Conservation (phyloP, 2,329 filamentous ascomycete species). For the Talaromyces verruculosus region DNA sequence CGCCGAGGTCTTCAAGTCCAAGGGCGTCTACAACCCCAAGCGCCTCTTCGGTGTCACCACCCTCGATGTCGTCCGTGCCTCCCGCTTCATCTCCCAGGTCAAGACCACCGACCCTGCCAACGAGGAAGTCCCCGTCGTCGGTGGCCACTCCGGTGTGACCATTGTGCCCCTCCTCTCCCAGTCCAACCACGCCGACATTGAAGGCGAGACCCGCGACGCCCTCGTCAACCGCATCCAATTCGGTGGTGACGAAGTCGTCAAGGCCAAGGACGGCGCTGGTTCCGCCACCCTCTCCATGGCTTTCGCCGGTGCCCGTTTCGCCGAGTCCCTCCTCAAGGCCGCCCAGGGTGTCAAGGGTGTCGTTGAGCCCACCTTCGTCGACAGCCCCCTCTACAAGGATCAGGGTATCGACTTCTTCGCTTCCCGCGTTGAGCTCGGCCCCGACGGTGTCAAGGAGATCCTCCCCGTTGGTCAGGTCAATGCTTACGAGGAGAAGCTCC, state of each 20-base stretch:
- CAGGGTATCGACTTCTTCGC: conserved; percentile 97
- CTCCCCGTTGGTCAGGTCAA: conserved; percentile 81
- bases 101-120: conserved; percentile 85
- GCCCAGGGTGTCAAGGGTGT: conserved; percentile 91
- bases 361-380: conserved; percentile 93
- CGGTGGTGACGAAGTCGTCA: conserved; percentile 97
- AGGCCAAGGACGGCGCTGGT: conserved; percentile 97
- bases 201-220: conserved; percentile 68
- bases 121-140: conserved; percentile 94
- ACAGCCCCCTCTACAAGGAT: conserved; percentile 97
- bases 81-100: conserved; percentile 94
- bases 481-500: conserved; percentile 81
- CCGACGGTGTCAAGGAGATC: conserved; percentile 94
- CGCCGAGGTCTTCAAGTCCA: conserved; percentile 93
- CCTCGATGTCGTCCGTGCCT: conserved; percentile 96
- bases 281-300: conserved; percentile 99
- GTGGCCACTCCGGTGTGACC: conserved; percentile 96
- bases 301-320: conserved; percentile 82
- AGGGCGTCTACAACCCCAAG: conserved; percentile 98
- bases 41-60: conserved; percentile 99
- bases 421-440: conserved; percentile 91
- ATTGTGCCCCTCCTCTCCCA: conserved; percentile 98
- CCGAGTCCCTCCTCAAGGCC: conserved; percentile 91
- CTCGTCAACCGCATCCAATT: conserved; percentile 97
- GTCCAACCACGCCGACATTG: conserved; percentile 80